A percentile compares a stretch with the other conserved stretches of the same genome.
phyloP scores from a whole-genome alignment of 805 yeast species.

The Lachancea fermentati region DNA sequence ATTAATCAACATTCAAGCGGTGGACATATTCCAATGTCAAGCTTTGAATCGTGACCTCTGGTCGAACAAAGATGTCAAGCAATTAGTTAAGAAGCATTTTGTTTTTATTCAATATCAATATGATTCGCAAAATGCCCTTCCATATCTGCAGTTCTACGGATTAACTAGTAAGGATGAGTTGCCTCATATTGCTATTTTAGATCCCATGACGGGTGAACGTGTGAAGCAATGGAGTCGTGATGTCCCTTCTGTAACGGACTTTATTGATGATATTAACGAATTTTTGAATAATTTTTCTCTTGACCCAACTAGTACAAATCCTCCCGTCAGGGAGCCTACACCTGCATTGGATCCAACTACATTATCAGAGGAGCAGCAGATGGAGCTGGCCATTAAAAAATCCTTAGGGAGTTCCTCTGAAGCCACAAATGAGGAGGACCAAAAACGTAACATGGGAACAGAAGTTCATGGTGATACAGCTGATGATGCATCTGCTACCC shows the following conservation, averaged over 20 bases:
- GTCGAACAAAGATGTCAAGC: constrained; percentile 65
- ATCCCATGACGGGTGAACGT: constrained; percentile 94
- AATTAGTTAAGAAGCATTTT: constrained; percentile 59
- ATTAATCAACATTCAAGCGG: constrained; percentile 81
- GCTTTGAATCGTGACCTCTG: constrained; percentile 89
- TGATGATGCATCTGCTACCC: constrained; percentile 36
- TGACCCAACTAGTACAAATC: constrained; percentile 58
- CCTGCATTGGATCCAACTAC: constrained; percentile 54
- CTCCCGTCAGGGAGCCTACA: constrained; percentile 54
- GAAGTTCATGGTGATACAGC: no score
- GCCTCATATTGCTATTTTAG: constrained; percentile 90
- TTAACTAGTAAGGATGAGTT: constrained; percentile 41
- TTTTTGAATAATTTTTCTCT: constrained; percentile 64
- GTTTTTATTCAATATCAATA: constrained; percentile 80
- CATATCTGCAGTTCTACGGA: constrained; percentile 68
- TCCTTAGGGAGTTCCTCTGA: constrained; percentile 40
- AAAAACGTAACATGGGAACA: no score
- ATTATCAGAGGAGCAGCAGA: constrained; percentile 78
- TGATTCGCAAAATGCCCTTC: constrained; percentile 69
- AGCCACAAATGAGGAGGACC: constrained; percentile 9
- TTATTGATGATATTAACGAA: constrained; percentile 62
- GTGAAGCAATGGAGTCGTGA: constrained; percentile 65
- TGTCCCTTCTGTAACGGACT: constrained; percentile 53
- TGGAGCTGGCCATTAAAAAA: constrained; percentile 66
- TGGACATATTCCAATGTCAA: constrained; percentile 81